phyloP scores from a whole-genome alignment of 2,329 filamentous ascomycete genomes.

The Colletotrichum neosansevieriae region DNA sequence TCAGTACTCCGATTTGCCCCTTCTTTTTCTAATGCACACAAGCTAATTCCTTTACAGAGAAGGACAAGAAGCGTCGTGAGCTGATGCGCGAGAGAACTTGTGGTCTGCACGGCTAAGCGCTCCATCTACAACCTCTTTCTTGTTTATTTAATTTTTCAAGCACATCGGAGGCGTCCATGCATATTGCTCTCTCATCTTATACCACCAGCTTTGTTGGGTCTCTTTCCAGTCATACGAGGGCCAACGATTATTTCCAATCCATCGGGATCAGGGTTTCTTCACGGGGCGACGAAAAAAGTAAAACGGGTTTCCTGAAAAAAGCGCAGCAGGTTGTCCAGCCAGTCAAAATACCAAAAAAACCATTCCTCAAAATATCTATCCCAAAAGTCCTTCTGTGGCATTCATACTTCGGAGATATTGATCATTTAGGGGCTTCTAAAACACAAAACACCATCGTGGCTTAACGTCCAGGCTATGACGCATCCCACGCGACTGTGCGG shows the following conservation, averaged over 20 bases:
- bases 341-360: slow-evolving; percentile 2
- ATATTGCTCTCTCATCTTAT: slow-evolving; percentile 40
- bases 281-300: slow-evolving; percentile 22
- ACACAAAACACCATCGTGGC: slow-evolving; percentile 1
- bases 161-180: slow-evolving; percentile 38
- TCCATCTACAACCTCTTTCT: slow-evolving; percentile 17
- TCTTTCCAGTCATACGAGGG: slow-evolving; percentile 6
- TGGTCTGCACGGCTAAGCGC: slow-evolving; percentile 50
- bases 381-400: slow-evolving; percentile 23
- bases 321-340: slow-evolving; percentile 8
- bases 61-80: slow-evolving; percentile 75
- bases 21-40: not conserved
- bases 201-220: slow-evolving; percentile 37
- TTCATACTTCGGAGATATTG: not conserved
- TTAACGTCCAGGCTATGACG: not conserved
- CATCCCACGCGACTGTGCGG: too few relatives aligned
- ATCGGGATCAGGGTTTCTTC: slow-evolving; percentile 31
- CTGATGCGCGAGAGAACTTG: slow-evolving; percentile 74
- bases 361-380: not conserved
- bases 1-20: slow-evolving; percentile 54
- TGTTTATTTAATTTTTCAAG: slow-evolving; percentile 30
- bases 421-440: slow-evolving; percentile 7
- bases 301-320: slow-evolving; percentile 1
- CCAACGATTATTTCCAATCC: slow-evolving; percentile 18
- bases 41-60: slow-evolving; percentile 63